Evolutionary conservation across 441 rosid genomes (phyloP).

Genomic region (Croton laevigatus): DNA sequence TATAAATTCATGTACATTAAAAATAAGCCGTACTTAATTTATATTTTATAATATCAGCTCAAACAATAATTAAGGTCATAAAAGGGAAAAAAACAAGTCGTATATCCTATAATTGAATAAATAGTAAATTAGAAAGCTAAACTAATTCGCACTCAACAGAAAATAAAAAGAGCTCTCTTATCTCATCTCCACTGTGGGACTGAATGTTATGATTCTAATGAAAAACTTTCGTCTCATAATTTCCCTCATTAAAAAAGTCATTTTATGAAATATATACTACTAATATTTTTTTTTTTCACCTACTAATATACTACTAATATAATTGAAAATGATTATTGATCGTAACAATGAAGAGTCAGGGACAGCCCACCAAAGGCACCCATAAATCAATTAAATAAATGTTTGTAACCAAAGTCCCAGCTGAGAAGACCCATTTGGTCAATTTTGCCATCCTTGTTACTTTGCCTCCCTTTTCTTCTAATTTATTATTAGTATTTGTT

Average conservation of each 20-base stretch:
- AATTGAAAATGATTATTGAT: conserved; percentile 8
- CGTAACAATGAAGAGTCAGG: too few relatives aligned
- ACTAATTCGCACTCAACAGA: neutral
- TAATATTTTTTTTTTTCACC: too few relatives aligned
- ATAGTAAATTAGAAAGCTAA: too few relatives aligned
- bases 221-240: neutral
- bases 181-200: conserved; percentile 2
- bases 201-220: too few relatives aligned
- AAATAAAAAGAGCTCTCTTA: neutral
- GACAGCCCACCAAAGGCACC: conserved; percentile 2
- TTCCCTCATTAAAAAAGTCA: neutral
- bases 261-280: too few relatives aligned
- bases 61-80: too few relatives aligned
- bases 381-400: neutral
- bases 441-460: neutral
- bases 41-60: too few relatives aligned
- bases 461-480: neutral
- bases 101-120: too few relatives aligned
- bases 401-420: neutral
- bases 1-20: too few relatives aligned
- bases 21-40: too few relatives aligned
- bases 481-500: neutral
- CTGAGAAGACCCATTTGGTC: conserved; percentile 2
- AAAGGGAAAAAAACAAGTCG: too few relatives aligned
- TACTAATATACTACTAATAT: too few relatives aligned